Percentiles rank a stretch among this genome's conserved stretches.
These are phyloP conservation scores for Boletellus emodensis DNA, from an alignment of 768 basidiomycete species.

Conservation along the genomic window DNA sequence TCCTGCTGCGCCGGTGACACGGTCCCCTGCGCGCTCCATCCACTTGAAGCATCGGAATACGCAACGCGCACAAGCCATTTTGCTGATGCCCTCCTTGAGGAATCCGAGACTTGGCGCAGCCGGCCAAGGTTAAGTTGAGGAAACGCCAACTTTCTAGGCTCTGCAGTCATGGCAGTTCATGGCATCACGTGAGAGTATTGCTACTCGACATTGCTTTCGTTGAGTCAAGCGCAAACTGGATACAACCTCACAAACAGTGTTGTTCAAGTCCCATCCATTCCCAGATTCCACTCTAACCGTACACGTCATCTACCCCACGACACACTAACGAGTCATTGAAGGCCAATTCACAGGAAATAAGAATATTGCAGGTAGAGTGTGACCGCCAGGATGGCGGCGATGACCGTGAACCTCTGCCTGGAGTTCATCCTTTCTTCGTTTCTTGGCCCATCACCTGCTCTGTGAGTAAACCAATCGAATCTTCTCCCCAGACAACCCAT, in stretches of 20 bases:
- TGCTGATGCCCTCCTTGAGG: not conserved
- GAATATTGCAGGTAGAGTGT: not conserved
- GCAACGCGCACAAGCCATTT: slow-evolving; percentile 27
- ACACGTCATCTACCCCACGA: no score
- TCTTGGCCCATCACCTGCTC: slow-evolving; percentile 37
- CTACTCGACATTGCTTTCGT: no score
- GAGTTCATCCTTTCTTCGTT: slow-evolving; percentile 44
- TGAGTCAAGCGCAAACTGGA: no score
- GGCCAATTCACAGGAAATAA: not conserved
- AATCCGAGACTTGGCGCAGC: no score
- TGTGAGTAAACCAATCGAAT: slow-evolving; percentile 56
- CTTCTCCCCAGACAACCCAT: slow-evolving; percentile 34
- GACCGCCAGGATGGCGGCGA: slow-evolving; percentile 11
- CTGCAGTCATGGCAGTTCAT: not conserved
- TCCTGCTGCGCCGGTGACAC: slow-evolving; percentile 84
- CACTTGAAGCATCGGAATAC: slow-evolving; percentile 57
- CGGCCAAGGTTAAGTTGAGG: no score
- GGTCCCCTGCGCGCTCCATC: slow-evolving; percentile 72
- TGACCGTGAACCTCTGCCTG: slow-evolving; percentile 28
- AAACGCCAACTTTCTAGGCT: no score
- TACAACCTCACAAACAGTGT: no score
- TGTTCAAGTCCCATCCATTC: no score
- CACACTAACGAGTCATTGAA: no score
- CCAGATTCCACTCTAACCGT: no score
- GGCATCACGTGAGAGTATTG: not conserved